Conservation (phyloP, 169 alveolate species). For the Plasmodium fragile region DNA sequence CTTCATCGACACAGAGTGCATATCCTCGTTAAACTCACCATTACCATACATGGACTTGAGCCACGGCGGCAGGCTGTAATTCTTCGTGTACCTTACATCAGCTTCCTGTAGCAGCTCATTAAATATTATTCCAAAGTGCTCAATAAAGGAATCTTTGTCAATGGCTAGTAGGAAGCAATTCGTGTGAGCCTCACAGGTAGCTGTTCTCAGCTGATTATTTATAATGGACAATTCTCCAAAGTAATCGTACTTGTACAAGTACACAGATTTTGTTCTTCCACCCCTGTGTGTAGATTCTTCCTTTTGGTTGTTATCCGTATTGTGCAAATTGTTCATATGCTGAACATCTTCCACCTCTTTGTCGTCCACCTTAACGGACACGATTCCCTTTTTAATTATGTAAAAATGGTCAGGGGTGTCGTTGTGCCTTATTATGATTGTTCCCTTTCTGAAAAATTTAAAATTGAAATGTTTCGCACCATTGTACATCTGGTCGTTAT, state of each 20-base stretch:
- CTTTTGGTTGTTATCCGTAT: background rate
- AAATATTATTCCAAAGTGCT: slow-evolving; percentile 37
- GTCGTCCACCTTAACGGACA: slow-evolving; percentile 35
- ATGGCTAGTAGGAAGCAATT: slow-evolving; percentile 74
- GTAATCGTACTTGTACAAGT: slow-evolving; percentile 69
- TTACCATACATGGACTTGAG: slow-evolving; percentile 59
- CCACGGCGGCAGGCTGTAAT: slow-evolving; percentile 72
- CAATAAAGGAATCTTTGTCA: slow-evolving; percentile 44
- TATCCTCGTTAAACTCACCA: background rate
- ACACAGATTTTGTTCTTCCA: slow-evolving; percentile 5
- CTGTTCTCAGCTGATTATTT: slow-evolving; percentile 71
- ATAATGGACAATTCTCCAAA: slow-evolving; percentile 73
- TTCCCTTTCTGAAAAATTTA: slow-evolving; percentile 69
- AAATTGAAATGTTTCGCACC: slow-evolving; percentile 41
- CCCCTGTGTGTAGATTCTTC: background rate
- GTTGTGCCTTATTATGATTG: slow-evolving; percentile 34
- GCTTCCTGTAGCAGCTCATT: slow-evolving; percentile 75
- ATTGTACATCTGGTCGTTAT: slow-evolving; percentile 36
- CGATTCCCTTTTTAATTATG: slow-evolving; percentile 65
- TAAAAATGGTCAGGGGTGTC: slow-evolving; percentile 67
- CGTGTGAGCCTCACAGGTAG: slow-evolving; percentile 75
- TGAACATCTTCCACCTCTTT: background rate
- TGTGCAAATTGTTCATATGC: background rate
- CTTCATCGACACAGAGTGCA: slow-evolving; percentile 25
- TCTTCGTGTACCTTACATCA: slow-evolving; percentile 46